These are phyloP conservation scores for Termitomyces titanicus DNA, from an alignment of 768 basidiomycete species.

Conservation along the genomic window DNA sequence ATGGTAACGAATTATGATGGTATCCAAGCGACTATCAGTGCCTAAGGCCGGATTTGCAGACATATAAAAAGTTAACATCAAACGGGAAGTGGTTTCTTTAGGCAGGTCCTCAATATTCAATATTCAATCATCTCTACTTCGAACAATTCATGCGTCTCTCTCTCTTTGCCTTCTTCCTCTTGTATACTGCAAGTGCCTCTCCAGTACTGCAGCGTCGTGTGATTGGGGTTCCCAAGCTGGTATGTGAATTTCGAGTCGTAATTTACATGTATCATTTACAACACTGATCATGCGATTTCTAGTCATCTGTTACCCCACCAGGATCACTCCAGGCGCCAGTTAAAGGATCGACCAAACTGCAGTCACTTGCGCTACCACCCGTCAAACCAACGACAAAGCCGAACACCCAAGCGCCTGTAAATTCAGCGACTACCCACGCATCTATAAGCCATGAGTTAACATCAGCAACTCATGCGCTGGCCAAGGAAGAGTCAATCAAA, in stretches of 20 bases:
- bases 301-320: not conserved
- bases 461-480: not conserved
- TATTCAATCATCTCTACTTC: not conserved
- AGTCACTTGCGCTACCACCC: not conserved
- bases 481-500: not conserved
- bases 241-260: not conserved
- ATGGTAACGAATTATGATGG: too few relatives aligned
- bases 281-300: too few relatives aligned
- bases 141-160: not conserved
- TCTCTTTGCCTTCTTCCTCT: not conserved
- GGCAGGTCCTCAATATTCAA: slow-evolving; percentile 4
- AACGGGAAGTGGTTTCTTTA: not conserved
- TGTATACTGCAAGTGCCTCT: not conserved
- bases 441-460: not conserved
- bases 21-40: too few relatives aligned
- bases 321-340: not conserved
- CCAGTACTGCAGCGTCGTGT: not conserved
- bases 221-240: not conserved
- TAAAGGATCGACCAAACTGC: not conserved
- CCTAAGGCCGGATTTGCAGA: too few relatives aligned
- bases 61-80: not conserved
- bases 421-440: too few relatives aligned
- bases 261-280: too few relatives aligned
- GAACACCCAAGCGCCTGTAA: too few relatives aligned
- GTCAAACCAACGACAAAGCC: too few relatives aligned